A percentile compares a stretch with the other conserved stretches of the same genome.
Conservation (phyloP, 495 filamentous ascomycete species). For the Neurospora intermedia region DNA sequence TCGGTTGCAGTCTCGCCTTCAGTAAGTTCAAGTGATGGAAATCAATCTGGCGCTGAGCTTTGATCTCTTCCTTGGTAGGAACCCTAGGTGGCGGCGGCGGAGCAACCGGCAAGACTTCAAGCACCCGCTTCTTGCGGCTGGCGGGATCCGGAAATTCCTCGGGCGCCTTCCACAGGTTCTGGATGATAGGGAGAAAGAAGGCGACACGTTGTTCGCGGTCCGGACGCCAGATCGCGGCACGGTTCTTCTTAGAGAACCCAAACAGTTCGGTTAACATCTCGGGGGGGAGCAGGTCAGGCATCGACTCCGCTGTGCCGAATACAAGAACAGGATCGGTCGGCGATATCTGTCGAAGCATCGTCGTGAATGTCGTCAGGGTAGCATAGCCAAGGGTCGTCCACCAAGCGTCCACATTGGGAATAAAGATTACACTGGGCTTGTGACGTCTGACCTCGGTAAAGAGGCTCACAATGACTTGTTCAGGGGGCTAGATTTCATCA, state of each 20-base stretch:
- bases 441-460: constrained; percentile 88
- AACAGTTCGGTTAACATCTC: constrained; percentile 69
- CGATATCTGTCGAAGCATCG: constrained; percentile 64
- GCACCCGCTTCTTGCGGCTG: constrained; percentile 72
- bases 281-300: constrained; percentile 38
- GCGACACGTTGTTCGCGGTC: constrained; percentile 50
- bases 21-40: constrained; percentile 68
- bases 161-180: constrained; percentile 66
- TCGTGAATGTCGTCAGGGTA: constrained; percentile 62
- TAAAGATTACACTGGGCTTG: constrained; percentile 92
- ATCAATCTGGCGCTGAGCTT: constrained; percentile 70
- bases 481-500: constrained; percentile 44
- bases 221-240: constrained; percentile 57
- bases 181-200: constrained; percentile 64
- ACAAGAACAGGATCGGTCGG: constrained; percentile 83
- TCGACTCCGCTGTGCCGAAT: constrained; percentile 65
- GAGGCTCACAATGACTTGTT: constrained; percentile 77
- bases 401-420: constrained; percentile 85
- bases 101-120: constrained; percentile 67
- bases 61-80: constrained; percentile 64
- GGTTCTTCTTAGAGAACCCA: constrained; percentile 69
- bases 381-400: constrained; percentile 54
- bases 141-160: constrained; percentile 75
- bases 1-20: constrained; percentile 77
- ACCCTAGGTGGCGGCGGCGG: constrained; percentile 53